A percentile compares a stretch with the other conserved stretches of the same genome.
Evolutionary conservation across 495 filamentous ascomycete species (phyloP).

Genomic region (Penicillium taxi): DNA sequence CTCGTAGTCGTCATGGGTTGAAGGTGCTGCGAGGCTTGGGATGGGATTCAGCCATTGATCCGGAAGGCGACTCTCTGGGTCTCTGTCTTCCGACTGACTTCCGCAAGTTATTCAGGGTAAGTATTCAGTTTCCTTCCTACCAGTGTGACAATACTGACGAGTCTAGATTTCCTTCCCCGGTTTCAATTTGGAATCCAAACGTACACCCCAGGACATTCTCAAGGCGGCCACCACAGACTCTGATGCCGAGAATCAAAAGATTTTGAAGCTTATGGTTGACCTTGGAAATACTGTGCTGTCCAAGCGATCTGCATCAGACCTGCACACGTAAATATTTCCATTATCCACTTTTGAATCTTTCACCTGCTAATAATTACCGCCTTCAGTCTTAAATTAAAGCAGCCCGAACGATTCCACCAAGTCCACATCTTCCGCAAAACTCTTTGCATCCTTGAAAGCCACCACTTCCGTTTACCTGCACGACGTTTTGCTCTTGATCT

Average conservation of each 20-base stretch:
- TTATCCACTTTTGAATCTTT: background rate
- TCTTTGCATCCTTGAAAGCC: slow-evolving; percentile 76
- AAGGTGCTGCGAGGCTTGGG: slow-evolving; percentile 78
- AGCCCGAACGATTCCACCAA: slow-evolving; percentile 64
- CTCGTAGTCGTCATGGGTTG: slow-evolving; percentile 82
- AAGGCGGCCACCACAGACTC: slow-evolving; percentile 48
- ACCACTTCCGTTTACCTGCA: slow-evolving; percentile 77
- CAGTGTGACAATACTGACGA: slow-evolving; percentile 5
- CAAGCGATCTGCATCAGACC: slow-evolving; percentile 65
- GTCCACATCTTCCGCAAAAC: slow-evolving; percentile 72
- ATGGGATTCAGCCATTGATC: slow-evolving; percentile 86
- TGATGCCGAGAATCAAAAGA: slow-evolving; percentile 61
- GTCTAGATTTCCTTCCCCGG: slow-evolving; percentile 32
- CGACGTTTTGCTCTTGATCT: slow-evolving; percentile 85
- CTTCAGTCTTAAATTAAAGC: slow-evolving; percentile 56
- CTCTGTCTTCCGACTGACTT: slow-evolving; percentile 79
- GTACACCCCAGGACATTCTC: slow-evolving; percentile 31
- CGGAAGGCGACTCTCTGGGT: slow-evolving; percentile 73
- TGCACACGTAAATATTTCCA: slow-evolving; percentile 41
- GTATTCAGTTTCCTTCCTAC: slow-evolving; percentile 14
- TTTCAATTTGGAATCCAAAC: slow-evolving; percentile 27
- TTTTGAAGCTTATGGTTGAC: slow-evolving; percentile 72
- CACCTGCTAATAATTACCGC: slow-evolving; percentile 9
- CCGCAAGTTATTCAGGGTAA: slow-evolving; percentile 63
- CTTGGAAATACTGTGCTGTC: slow-evolving; percentile 83